Conservation (phyloP, 2,329 filamentous ascomycete genomes). For the Aspergillus glaucus region DNA sequence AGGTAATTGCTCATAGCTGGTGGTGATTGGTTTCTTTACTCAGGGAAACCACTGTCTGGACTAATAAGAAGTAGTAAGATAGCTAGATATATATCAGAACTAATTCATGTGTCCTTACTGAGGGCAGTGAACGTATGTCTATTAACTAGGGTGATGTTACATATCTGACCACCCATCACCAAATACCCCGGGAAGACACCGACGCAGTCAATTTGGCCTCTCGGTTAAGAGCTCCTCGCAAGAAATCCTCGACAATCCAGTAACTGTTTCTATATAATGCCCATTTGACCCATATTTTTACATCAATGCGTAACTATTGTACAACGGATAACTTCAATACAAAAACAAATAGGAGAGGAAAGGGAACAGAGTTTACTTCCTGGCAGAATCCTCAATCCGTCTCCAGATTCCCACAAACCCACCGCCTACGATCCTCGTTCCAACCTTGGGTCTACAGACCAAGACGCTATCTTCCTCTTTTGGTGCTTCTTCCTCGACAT, state of each 20-base stretch:
- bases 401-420: conserved; percentile 49
- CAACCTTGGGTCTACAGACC: conserved; percentile 50
- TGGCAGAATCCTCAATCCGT: conserved; percentile 29
- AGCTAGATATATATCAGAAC: too few relatives aligned
- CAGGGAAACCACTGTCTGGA: too few relatives aligned
- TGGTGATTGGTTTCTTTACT: too few relatives aligned
- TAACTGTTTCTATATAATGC: too few relatives aligned
- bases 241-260: background rate
- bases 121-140: too few relatives aligned
- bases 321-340: background rate
- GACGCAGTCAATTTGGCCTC: too few relatives aligned
- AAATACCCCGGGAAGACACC: too few relatives aligned
- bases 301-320: background rate
- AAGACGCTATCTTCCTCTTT: conserved; percentile 35
- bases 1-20: too few relatives aligned
- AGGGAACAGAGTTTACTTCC: background rate
- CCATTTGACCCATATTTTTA: background rate
- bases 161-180: too few relatives aligned
- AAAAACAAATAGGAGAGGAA: background rate
- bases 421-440: conserved; percentile 41
- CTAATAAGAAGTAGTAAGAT: too few relatives aligned
- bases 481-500: conserved; percentile 5
- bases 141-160: too few relatives aligned
- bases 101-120: too few relatives aligned
- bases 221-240: background rate